A percentile compares a stretch with the other conserved stretches of the same genome.
Conservation (phyloP, 495 filamentous ascomycete species). For the Penicillium parvum region DNA sequence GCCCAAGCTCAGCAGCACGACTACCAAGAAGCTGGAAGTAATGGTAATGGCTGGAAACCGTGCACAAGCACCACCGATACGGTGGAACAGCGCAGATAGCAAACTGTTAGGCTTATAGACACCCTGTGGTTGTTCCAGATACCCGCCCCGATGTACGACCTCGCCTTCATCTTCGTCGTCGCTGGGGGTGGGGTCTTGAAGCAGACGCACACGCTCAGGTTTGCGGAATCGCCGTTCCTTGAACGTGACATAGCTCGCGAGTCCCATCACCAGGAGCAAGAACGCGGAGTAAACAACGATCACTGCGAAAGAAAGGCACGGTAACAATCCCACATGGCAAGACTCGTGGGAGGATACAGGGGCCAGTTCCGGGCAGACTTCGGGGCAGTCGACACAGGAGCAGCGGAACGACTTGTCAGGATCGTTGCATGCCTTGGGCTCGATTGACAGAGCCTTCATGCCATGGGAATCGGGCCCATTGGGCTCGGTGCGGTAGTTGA, state of each 20-base stretch:
- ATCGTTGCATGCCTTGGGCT: slow-evolving; percentile 80
- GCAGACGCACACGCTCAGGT: slow-evolving; percentile 74
- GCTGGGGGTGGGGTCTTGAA: slow-evolving; percentile 76
- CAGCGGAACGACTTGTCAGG: slow-evolving; percentile 80
- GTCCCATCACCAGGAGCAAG: slow-evolving; percentile 59
- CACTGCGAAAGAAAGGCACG: slow-evolving; percentile 87
- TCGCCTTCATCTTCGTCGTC: slow-evolving; percentile 86
- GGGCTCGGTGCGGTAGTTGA: slow-evolving; percentile 74
- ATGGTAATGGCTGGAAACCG: slow-evolving; percentile 84
- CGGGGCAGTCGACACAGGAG: slow-evolving; percentile 87
- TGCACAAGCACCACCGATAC: slow-evolving; percentile 77
- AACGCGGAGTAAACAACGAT: slow-evolving; percentile 80
- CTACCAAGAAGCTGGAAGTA: slow-evolving; percentile 59
- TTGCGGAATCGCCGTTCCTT: slow-evolving; percentile 65
- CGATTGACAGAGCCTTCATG: slow-evolving; percentile 64
- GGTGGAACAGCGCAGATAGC: slow-evolving; percentile 73
- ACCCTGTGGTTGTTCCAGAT: slow-evolving; percentile 61
- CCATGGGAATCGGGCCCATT: slow-evolving; percentile 44
- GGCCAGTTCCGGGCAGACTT: slow-evolving; percentile 75
- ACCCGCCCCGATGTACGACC: slow-evolving; percentile 64
- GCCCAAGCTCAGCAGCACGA: slow-evolving; percentile 72
- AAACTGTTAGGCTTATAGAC: slow-evolving; percentile 74
- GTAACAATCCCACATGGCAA: slow-evolving; percentile 80
- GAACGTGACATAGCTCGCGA: slow-evolving; percentile 71
- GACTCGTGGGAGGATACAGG: slow-evolving; percentile 59